These are phyloP conservation scores for Nidularia pulvinata DNA, from an alignment of 768 basidiomycete genomes.

Conservation along the genomic window DNA sequence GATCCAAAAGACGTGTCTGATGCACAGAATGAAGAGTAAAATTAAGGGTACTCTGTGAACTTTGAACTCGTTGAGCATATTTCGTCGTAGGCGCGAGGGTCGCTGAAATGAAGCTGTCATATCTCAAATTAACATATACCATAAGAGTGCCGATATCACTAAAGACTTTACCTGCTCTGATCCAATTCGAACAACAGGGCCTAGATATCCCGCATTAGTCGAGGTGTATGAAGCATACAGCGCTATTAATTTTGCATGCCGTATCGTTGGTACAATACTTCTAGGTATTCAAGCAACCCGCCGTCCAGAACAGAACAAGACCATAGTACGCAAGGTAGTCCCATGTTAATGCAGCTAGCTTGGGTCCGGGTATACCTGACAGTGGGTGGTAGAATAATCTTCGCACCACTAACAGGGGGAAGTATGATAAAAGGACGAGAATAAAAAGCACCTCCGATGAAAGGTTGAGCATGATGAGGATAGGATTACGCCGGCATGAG, in stretches of 20 bases:
- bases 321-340: conserved; percentile 24
- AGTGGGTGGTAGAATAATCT: conserved; percentile 20
- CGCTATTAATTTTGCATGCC: too few species aligned
- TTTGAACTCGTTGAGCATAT: conserved; percentile 24
- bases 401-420: too few species aligned
- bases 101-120: conserved; percentile 34
- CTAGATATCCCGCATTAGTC: too few species aligned
- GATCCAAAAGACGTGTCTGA: conserved; percentile 21
- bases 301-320: conserved; percentile 19
- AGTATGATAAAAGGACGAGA: too few species aligned
- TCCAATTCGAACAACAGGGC: conserved; percentile 26
- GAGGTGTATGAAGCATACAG: too few species aligned
- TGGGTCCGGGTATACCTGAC: conserved; percentile 24
- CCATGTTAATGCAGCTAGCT: conserved; percentile 18
- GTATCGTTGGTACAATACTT: conserved; percentile 18
- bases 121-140: too few species aligned
- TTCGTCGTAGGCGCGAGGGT: conserved; percentile 25
- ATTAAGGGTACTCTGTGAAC: conserved; percentile 21
- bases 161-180: conserved; percentile 40
- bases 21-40: conserved; percentile 20
- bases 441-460: too few species aligned
- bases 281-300: conserved; percentile 19
- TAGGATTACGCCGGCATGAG: too few species aligned
- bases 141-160: too few species aligned
- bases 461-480: too few species aligned